A percentile compares a stretch with the other conserved stretches of the same genome.
Conservation (phyloP, 495 filamentous ascomycete species). For the Bathelium albidoporum region DNA sequence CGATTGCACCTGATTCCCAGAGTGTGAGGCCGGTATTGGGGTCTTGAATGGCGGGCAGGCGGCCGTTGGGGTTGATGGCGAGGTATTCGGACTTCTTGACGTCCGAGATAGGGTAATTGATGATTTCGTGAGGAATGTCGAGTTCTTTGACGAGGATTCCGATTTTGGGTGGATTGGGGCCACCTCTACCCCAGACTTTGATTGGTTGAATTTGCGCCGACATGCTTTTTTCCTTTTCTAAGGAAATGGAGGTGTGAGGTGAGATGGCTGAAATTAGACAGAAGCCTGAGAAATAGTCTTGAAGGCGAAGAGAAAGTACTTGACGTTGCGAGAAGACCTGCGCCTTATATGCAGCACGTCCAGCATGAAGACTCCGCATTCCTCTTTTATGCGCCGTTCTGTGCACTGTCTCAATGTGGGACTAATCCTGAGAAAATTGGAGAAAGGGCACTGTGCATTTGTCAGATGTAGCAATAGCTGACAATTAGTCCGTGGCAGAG, state of each 20-base stretch:
- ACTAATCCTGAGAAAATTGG: too few species aligned
- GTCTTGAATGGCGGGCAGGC: conserved; percentile 54
- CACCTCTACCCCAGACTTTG: conserved; percentile 12
- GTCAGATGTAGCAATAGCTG: not conserved
- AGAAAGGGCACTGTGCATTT: not conserved
- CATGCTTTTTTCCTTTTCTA: not conserved
- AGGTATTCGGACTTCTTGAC: conserved; percentile 48
- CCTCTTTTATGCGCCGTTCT: too few species aligned
- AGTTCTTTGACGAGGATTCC: conserved; percentile 55
- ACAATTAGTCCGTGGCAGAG: not conserved
- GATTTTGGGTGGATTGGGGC: conserved; percentile 60
- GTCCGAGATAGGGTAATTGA: conserved; percentile 35
- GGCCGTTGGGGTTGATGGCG: conserved; percentile 62
- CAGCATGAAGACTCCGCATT: too few species aligned
- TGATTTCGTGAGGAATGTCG: conserved; percentile 42
- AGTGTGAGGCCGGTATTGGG: conserved; percentile 55
- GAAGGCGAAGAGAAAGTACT: not conserved
- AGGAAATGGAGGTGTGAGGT: not conserved
- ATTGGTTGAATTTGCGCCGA: not conserved
- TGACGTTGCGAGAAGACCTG: not conserved
- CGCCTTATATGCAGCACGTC: too few species aligned
- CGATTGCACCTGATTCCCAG: conserved; percentile 36
- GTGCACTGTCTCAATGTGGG: too few species aligned
- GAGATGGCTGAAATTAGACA: not conserved
- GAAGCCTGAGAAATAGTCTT: not conserved